Base-by-base conservation (phyloP, 2,329 filamentous ascomycete genomes). In the Sclerotinia nivalis region DNA sequence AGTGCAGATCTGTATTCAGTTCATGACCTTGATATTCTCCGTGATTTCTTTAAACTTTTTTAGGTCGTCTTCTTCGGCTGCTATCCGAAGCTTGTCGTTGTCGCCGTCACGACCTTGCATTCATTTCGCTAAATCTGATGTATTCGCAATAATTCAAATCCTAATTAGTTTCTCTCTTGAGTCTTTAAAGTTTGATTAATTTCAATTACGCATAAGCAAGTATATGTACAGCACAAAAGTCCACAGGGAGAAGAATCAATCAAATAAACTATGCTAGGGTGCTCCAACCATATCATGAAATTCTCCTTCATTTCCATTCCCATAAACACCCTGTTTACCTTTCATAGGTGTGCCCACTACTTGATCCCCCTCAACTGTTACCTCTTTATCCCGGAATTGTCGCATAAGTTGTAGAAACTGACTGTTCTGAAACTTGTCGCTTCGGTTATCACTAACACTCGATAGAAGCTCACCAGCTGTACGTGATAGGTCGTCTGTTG, bases 331-430 rank as follows among this genome's bases (percentile, higher is more conserved):
- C 25, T 9, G n/a, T 52, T 40, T 52, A 52, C 4, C n/a, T 40
- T 40, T 64, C 58, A 22, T 61, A 10, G 31, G 31, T 13, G 25
- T 37, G 45, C 61, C 72, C 20, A 91, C 87, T 75, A 91, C 83
- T 75, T 88, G 86, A 77, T 93, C 89, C 54, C 89, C 91, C 73
- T 92, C 85, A 50, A 96, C 88, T 62, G 86, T 86, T 20, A 93
- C 88, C 80, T 96, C 89, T 69, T 86, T 84, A 76, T 92, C 88
- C 66, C 90, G 86, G 68, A 96, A 86, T 71, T 87, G 86, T 40
- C 91, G 87, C 92, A 96, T 96, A 59, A 96, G 82, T 5, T 86
- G 84, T 0, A 95, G 81, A 76, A 96, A 96, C 70, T 87, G 87
- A 74, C 91, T 94, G 76, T 93, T 88, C 75, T 89, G 87, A 79